Evolutionary conservation across 2,329 filamentous ascomycete genomes (phyloP), one percentile per base, ranked within the genome.

Genomic region (Aspergillus fumigatiaffinis): DNA sequence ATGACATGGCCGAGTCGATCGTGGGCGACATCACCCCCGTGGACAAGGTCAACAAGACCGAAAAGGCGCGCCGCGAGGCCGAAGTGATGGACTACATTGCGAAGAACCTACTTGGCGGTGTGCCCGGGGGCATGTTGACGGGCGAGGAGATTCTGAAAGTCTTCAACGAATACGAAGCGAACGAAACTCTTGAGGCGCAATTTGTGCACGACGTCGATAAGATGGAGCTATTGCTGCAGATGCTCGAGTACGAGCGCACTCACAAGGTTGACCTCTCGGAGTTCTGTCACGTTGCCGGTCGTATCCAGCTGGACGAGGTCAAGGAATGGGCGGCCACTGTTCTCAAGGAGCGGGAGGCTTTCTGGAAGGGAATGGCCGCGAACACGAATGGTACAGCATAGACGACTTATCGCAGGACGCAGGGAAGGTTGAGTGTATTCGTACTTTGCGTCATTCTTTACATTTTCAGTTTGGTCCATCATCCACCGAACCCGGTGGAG

Each of bases 141-240:
- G 92, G 88, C 3, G 72, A 82, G 54, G 87, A 92, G 53, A 87
- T 99, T 28, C 82, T 87, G 57, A 84, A 82, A 8, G 82, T 97
- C 52, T 99, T 94, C 91, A 88, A 95, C 69, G 94, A 99, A 75
- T 99, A 99, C 71, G 94, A 99, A 75, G 91, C 94, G 66, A 87
- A 86, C 20, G 69, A 87, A 77, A 97, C 94, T 8, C 77, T 87
- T 14, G 93, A 99, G 72, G 90, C 89, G 65, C 82, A 87, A 60
- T 97, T 93, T 62, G 94, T 99, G 47, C 94, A 99, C 73, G 94
- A 99, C 73, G 85, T 99, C 58, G 94, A 99, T 77, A 97, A 97
- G 86, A 87, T 99, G 74, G 94, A 99, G 78, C 79, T 99, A 63
- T 77, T 99, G 60, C 78, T 96, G 69, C 94, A 99, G 79, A 97